Evolutionary conservation across 495 filamentous ascomycete genomes (phyloP), one percentile per base, ranked within the genome.

Genomic region (Annulohypoxylon bovei): DNA sequence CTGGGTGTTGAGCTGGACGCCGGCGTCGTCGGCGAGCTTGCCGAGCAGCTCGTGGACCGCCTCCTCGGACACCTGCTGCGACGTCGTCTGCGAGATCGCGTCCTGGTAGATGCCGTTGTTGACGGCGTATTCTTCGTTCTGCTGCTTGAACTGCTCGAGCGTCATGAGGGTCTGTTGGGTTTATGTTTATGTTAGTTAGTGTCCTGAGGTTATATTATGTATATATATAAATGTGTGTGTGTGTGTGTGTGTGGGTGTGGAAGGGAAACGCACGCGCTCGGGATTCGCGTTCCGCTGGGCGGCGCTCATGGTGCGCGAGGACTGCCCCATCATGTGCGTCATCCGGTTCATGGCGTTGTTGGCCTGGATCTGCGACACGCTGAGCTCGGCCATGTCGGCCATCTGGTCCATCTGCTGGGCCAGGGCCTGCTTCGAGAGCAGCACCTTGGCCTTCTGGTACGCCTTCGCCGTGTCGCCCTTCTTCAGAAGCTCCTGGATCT

Each of bases 111-210:
- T 93, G 23, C 88, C 89, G 53, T 91, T 93, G 73, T 86, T 88
- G 70, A 94, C 91, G 77, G 93, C 92, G 62, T 94, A 88, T 71
- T 94, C 91, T 73, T 94, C 92, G 81, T 93, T 93, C 78, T 95
- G 92, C 46, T 86, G 84, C 77, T 93, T 90, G 83, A 93, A 94
- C 72, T 89, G 88, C 74, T 94, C 92, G 83, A 95, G 93, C 30
- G 83, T 84, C 47, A 84, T 65, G 58, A 85, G 80, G 44, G 83
- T 85, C 72, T 77, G 27, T 68, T 23, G 33, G 12, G 16, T 5
- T 18, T n/a, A n/a, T n/a, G 11, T 4, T 16, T 2, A 8, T 32
- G 59, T 58, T 47, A 60, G 53, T 50, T 47, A n/a, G n/a, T n/a
- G n/a, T n/a, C n/a, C n/a, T n/a, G n/a, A n/a, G n/a, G n/a, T n/a